Percentiles rank a stretch among this genome's conserved stretches.
These are phyloP conservation scores for Ceratocystis cubensis DNA, from an alignment of 2,329 filamentous ascomycete genomes.

Conservation along the genomic window DNA sequence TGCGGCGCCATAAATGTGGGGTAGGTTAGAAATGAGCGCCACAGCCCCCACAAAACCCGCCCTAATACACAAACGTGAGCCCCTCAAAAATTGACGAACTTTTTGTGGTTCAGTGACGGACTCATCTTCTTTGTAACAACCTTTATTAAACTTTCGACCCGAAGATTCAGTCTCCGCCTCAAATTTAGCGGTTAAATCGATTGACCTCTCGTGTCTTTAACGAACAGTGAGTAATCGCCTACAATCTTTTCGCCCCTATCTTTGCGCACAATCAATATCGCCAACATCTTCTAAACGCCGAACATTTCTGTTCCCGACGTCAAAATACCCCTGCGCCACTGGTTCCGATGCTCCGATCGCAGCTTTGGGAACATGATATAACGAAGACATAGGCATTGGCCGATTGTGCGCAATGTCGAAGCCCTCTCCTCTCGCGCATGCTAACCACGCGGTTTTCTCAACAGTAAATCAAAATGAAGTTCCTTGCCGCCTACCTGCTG, in stretches of 20 bases:
- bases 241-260: background rate
- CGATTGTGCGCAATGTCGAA: too few relatives aligned
- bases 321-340: background rate
- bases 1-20: background rate
- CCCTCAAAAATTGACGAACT: conserved; percentile 19
- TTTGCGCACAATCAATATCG: background rate
- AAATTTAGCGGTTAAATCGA: conserved; percentile 91
- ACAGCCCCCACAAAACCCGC: conserved; percentile 15
- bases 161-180: conserved; percentile 99
- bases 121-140: conserved; percentile 18
- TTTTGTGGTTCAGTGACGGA: conserved; percentile 17
- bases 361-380: background rate
- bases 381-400: too few relatives aligned
- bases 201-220: conserved; percentile 83
- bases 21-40: background rate
- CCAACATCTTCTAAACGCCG: background rate
- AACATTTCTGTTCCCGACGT: background rate
- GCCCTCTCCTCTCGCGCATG: background rate
- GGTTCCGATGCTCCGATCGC: background rate
- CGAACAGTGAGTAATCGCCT: conserved; percentile 28
- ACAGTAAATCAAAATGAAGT: conserved; percentile 71
- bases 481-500: conserved; percentile 98
- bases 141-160: conserved; percentile 43
- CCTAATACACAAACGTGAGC: conserved; percentile 20
- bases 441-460: background rate